phyloP scores from a whole-genome alignment of 768 basidiomycete genomes.

The Mycena filopes region DNA sequence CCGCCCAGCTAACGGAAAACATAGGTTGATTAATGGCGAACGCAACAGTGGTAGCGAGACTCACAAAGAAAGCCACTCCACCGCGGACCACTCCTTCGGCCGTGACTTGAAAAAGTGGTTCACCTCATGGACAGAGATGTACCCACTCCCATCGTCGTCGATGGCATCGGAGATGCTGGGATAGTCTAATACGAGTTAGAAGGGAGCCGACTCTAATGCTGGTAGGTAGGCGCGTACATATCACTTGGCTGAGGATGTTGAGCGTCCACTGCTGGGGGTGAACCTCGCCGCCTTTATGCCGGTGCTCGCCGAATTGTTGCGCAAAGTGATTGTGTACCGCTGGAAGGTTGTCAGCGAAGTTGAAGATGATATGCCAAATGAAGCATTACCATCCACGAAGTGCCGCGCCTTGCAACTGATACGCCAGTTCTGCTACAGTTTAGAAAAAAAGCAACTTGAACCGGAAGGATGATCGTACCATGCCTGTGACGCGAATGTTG shows the following conservation, averaged over 20 bases:
- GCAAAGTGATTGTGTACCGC: conserved; percentile 36
- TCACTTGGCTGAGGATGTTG: conserved; percentile 32
- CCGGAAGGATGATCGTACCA: conserved; percentile 8
- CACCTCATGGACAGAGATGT: conserved; percentile 37
- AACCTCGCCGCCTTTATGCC: not conserved
- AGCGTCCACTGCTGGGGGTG: conserved; percentile 34
- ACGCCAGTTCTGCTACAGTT: conserved; percentile 30
- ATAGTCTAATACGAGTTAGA: conserved; percentile 26
- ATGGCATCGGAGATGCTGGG: conserved; percentile 39
- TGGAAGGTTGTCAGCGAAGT: not conserved
- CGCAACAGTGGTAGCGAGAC: not conserved
- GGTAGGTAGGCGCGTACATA: conserved; percentile 26
- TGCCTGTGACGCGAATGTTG: not conserved
- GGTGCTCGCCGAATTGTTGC: conserved; percentile 30
- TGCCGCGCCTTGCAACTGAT: conserved; percentile 34
- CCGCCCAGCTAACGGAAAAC: conserved; percentile 40
- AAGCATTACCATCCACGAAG: conserved; percentile 33
- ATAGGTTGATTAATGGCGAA: not conserved
- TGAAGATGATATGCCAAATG: not conserved
- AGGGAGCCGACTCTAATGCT: too few relatives aligned
- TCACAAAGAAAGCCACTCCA: conserved; percentile 37
- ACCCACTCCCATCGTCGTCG: conserved; percentile 40
- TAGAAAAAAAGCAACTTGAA: not conserved
- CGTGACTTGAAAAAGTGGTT: conserved; percentile 38
- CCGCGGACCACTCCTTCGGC: conserved; percentile 37